Evolutionary conservation across 495 filamentous ascomycete species (phyloP).

Genomic region (Jackrogersella multiformis): DNA sequence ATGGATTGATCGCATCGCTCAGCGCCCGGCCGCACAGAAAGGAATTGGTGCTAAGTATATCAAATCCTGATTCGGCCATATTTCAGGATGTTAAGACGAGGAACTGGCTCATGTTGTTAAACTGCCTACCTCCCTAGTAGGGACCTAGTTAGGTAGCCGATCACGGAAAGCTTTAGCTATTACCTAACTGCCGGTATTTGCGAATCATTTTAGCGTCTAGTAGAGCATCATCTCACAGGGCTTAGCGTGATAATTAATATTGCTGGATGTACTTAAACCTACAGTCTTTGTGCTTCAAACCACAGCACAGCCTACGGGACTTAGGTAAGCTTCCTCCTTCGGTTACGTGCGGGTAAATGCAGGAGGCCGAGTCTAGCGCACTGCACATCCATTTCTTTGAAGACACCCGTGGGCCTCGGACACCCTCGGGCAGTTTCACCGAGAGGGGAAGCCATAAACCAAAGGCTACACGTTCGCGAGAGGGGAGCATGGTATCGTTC

Average conservation of each 20-base stretch:
- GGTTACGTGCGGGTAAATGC: not conserved
- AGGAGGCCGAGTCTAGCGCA: not conserved
- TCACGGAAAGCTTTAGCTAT: too few relatives aligned
- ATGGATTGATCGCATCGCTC: slow-evolving; percentile 64
- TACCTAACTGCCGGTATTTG: too few relatives aligned
- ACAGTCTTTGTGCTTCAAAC: not conserved
- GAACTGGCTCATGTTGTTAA: not conserved
- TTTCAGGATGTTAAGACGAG: not conserved
- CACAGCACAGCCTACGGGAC: too few relatives aligned
- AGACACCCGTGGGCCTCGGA: not conserved
- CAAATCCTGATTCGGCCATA: slow-evolving; percentile 17
- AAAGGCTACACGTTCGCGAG: not conserved
- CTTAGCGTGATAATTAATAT: too few relatives aligned
- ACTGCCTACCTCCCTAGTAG: too few relatives aligned
- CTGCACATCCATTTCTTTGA: too few relatives aligned
- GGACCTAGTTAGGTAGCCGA: too few relatives aligned
- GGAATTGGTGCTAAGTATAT: slow-evolving; percentile 59
- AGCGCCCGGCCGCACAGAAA: slow-evolving; percentile 59
- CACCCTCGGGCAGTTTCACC: not conserved
- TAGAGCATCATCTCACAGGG: too few relatives aligned
- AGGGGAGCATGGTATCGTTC: not conserved
- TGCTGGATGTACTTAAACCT: not conserved
- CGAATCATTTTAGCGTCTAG: too few relatives aligned
- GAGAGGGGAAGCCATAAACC: slow-evolving; percentile 6
- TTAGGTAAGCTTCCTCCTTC: too few relatives aligned